These are phyloP conservation scores for Tetrapisispora fleetii DNA, from an alignment of 805 yeast species.

Conservation along the genomic window DNA sequence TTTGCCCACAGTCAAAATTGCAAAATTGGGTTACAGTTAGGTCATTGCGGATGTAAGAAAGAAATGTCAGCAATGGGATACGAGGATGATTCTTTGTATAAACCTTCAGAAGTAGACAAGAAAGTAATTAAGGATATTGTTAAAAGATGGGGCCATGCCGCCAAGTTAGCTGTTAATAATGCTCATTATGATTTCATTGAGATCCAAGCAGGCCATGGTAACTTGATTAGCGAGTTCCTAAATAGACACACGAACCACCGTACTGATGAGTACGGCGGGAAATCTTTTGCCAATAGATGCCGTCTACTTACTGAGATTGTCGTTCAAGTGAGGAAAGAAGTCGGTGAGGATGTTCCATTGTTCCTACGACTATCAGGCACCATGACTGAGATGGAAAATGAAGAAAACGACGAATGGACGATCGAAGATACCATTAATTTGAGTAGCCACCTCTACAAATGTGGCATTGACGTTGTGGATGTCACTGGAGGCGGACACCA, in stretches of 20 bases:
- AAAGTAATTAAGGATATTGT: conserved; percentile 36
- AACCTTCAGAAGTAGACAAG: conserved; percentile 36
- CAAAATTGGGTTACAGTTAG: conserved; percentile 43
- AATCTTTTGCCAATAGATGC: conserved; percentile 48
- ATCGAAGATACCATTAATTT: conserved; percentile 37
- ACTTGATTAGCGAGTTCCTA: conserved; percentile 40
- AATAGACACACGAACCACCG: conserved; percentile 40
- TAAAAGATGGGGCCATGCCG: conserved; percentile 36
- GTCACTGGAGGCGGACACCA: conserved; percentile 44
- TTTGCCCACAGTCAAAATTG: conserved; percentile 37
- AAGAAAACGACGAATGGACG: conserved; percentile 33
- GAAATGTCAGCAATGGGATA: neutral
- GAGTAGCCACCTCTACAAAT: conserved; percentile 31
- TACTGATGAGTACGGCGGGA: conserved; percentile 51
- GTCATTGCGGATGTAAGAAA: conserved; percentile 47
- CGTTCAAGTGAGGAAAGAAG: conserved; percentile 34
- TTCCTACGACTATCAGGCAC: conserved; percentile 37
- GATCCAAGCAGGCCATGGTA: conserved; percentile 57
- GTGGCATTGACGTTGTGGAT: conserved; percentile 45
- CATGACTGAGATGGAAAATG: conserved; percentile 3
- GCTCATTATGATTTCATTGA: conserved; percentile 54
- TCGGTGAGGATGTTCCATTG: conserved; percentile 37
- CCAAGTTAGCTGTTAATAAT: conserved; percentile 38
- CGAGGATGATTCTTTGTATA: conserved; percentile 24
- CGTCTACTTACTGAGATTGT: conserved; percentile 41